Conservation (phyloP, 192 early-diverging fungal genomes). For the Obelidium mucronatum region DNA sequence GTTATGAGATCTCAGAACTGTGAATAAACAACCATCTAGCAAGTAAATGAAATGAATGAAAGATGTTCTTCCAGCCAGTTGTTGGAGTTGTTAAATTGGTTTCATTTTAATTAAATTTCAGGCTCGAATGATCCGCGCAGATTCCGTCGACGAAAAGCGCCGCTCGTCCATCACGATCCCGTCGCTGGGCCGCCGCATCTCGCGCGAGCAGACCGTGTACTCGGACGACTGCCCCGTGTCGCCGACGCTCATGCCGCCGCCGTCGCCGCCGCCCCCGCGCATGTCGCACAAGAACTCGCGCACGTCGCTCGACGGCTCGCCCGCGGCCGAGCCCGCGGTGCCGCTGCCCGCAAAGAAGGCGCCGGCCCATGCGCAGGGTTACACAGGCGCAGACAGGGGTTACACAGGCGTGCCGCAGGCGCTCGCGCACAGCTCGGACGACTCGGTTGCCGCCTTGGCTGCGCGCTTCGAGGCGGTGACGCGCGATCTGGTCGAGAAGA, state of each 20-base stretch:
- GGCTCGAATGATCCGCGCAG: too few species aligned
- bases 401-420: neutral
- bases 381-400: neutral
- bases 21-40: too few species aligned
- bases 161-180: too few species aligned
- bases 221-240: constrained; percentile 2
- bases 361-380: neutral
- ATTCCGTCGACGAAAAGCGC: too few species aligned
- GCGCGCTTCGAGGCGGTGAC: neutral
- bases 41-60: too few species aligned
- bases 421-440: neutral
- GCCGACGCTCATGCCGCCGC: neutral
- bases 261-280: neutral
- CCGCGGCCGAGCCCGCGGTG: neutral
- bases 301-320: neutral
- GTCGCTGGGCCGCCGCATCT: neutral
- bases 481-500: neutral
- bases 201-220: constrained; percentile 8
- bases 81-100: too few species aligned
- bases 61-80: too few species aligned
- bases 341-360: neutral
- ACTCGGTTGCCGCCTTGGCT: neutral
- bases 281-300: neutral
- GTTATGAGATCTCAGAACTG: too few species aligned
- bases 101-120: too few species aligned